Evolutionary conservation across 2,329 filamentous ascomycete genomes (phyloP).

Genomic region (Penicillium aurantiogriseum): DNA sequence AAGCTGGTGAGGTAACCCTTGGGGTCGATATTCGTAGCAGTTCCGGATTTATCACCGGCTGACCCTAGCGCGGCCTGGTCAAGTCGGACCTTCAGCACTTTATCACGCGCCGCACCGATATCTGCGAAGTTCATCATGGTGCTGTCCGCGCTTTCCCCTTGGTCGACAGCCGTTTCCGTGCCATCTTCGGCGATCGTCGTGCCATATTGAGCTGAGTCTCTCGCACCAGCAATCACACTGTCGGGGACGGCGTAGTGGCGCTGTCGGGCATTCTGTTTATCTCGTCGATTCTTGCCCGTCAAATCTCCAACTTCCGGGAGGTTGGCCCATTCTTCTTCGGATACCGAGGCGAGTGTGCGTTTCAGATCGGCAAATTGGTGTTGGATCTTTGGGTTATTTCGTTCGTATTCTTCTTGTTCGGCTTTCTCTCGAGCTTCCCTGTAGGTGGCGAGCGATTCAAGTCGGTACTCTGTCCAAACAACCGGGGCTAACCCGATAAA

Average conservation of each 20-base stretch:
- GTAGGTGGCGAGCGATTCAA: constrained; percentile 56
- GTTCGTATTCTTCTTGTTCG: constrained; percentile 92
- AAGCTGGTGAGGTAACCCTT: constrained; percentile 95
- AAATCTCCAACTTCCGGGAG: constrained; percentile 94
- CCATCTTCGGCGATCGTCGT: constrained; percentile 86
- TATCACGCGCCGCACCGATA: constrained; percentile 93
- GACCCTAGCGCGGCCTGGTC: constrained; percentile 79
- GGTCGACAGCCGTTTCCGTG: constrained; percentile 47
- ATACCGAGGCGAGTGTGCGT: constrained; percentile 79
- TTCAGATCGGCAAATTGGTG: constrained; percentile 97
- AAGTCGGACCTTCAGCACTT: constrained; percentile 88
- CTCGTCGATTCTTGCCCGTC: constrained; percentile 87
- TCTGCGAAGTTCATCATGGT: constrained; percentile 98
- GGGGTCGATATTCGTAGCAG: constrained; percentile 85
- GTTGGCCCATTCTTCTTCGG: constrained; percentile 94
- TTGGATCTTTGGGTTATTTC: constrained; percentile 96
- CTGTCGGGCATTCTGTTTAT: constrained; percentile 76
- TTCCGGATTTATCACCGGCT: constrained; percentile 70
- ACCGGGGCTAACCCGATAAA: constrained; percentile 63
- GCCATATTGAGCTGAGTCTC: constrained; percentile 76
- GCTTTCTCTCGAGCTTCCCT: constrained; percentile 92
- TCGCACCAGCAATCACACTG: constrained; percentile 84
- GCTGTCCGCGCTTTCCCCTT: constrained; percentile 62
- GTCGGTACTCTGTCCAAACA: constrained; percentile 78
- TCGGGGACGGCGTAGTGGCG: constrained; percentile 96